These are phyloP conservation scores for Calendula officinalis DNA, from an alignment of 129 eudicot species.

Conservation along the genomic window DNA sequence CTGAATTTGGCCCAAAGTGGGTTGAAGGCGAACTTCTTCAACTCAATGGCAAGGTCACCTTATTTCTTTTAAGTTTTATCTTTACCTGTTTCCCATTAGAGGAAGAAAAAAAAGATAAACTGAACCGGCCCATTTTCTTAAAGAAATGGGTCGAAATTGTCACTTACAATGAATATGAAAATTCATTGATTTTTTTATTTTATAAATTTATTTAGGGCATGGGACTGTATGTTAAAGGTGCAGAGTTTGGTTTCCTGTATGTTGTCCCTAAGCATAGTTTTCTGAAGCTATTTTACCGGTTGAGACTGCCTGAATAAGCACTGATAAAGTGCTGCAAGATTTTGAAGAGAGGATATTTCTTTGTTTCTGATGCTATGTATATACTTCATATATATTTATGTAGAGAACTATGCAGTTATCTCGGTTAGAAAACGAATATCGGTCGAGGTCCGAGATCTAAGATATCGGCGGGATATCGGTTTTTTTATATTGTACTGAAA, in stretches of 20 bases:
- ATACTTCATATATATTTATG: no score
- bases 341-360: slow-evolving; percentile 7
- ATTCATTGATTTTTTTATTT: not conserved
- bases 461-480: no score
- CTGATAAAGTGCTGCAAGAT: slow-evolving; percentile 17
- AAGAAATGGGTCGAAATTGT: no score
- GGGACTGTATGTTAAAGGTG: slow-evolving; percentile 90
- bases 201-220: slow-evolving; percentile 47
- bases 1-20: slow-evolving; percentile 95
- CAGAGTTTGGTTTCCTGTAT: slow-evolving; percentile 96
- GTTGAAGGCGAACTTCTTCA: slow-evolving; percentile 98
- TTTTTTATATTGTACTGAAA: no score
- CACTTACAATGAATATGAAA: no score
- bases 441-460: no score
- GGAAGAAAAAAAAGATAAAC: no score
- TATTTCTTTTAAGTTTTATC: not conserved
- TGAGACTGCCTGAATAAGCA: slow-evolving; percentile 78
- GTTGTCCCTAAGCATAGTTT: slow-evolving; percentile 90
- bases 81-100: not conserved
- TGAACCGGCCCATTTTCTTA: no score
- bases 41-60: slow-evolving; percentile 88
- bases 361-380: no score
- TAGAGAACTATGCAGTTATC: no score
- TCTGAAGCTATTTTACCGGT: slow-evolving; percentile 85
- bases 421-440: no score